Conservation (phyloP, 2,329 filamentous ascomycete species). For the Trichoderma atrobrunneum region DNA sequence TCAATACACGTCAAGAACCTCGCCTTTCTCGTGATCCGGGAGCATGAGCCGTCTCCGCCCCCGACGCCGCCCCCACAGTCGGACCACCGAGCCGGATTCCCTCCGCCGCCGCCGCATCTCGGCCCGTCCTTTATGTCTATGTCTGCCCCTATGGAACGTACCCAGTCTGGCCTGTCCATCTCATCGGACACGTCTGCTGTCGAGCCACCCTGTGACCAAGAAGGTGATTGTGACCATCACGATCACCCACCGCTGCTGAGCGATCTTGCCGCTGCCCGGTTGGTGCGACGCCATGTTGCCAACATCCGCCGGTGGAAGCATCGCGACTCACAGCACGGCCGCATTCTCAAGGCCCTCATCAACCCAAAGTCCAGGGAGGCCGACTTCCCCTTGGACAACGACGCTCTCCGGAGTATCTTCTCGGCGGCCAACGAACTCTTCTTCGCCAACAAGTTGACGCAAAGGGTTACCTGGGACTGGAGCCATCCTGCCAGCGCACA, state of each 20-base stretch:
- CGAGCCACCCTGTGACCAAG: conserved; percentile 31
- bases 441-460: conserved; percentile 54
- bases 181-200: conserved; percentile 39
- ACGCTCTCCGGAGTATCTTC: conserved; percentile 57
- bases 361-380: conserved; percentile 44
- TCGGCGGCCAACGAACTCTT: conserved; percentile 61
- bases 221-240: conserved; percentile 25
- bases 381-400: conserved; percentile 55
- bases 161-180: conserved; percentile 49
- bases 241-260: conserved; percentile 32
- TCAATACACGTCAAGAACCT: conserved; percentile 33
- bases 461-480: conserved; percentile 63
- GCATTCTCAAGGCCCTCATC: conserved; percentile 58
- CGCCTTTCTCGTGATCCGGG: conserved; percentile 41
- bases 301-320: conserved; percentile 41
- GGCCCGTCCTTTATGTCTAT: not conserved
- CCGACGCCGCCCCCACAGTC: conserved; percentile 20
- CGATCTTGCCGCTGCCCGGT: conserved; percentile 47
- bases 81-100: conserved; percentile 24
- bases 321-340: conserved; percentile 52
- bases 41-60: conserved; percentile 27
- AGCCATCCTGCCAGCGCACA: conserved; percentile 48
- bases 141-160: conserved; percentile 43
- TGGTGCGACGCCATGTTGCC: conserved; percentile 49
- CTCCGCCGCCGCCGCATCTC: conserved; percentile 22